phyloP scores from a whole-genome alignment of 2,329 filamentous ascomycete species.

The Venturia pyrina region DNA sequence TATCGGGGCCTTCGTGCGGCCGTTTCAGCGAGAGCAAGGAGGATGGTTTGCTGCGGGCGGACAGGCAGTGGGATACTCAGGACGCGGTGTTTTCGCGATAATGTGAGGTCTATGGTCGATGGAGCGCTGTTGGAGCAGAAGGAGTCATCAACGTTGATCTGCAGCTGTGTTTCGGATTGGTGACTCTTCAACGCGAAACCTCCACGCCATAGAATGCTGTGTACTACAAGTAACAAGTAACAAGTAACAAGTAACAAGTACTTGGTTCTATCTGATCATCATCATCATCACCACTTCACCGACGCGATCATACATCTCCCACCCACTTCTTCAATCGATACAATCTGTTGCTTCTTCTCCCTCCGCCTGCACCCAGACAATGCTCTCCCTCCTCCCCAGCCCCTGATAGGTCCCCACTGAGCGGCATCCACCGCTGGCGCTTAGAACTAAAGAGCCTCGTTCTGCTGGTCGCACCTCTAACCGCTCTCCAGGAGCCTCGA shows the following conservation, averaged over 20 bases:
- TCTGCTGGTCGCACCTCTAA: not conserved
- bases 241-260: too few relatives aligned
- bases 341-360: too few relatives aligned
- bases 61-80: not conserved
- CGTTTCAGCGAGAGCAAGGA: conserved; percentile 3
- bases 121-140: not conserved
- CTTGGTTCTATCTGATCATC: not conserved
- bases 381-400: not conserved
- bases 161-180: not conserved
- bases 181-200: conserved; percentile 5
- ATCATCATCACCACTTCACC: not conserved
- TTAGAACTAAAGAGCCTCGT: not conserved
- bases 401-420: not conserved
- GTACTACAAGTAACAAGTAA: too few relatives aligned
- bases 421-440: not conserved
- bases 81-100: not conserved
- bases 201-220: too few relatives aligned
- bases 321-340: not conserved
- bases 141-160: not conserved
- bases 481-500: not conserved
- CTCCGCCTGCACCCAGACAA: not conserved
- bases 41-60: not conserved
- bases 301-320: not conserved
- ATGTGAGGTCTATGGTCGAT: not conserved
- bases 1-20: not conserved